Evolutionary conservation across 108 stramenopile species (phyloP).

Genomic region (Ochromonas danica): DNA sequence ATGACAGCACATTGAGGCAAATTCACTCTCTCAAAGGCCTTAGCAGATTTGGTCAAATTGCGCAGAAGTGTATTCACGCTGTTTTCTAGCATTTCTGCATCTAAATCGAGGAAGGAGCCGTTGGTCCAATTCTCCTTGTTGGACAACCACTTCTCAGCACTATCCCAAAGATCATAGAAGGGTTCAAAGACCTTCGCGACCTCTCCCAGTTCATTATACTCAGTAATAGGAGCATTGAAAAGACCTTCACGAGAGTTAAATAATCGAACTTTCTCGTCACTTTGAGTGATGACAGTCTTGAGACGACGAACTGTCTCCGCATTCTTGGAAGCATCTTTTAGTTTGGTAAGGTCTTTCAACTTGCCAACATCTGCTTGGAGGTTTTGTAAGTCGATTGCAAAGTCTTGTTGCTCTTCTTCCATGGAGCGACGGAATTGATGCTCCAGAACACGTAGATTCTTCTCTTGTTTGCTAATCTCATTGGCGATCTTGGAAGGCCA

Average conservation of each 20-base stretch:
- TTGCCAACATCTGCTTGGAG: conserved; percentile 18
- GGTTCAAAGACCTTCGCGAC: conserved; percentile 57
- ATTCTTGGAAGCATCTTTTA: conserved; percentile 24
- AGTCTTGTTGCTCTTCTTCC: conserved; percentile 41
- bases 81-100: conserved; percentile 57
- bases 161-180: conserved; percentile 55
- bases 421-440: conserved; percentile 29
- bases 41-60: conserved; percentile 48
- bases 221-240: conserved; percentile 37
- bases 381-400: neutral
- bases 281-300: conserved; percentile 37
- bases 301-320: conserved; percentile 39
- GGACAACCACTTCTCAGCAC: conserved; percentile 30
- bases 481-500: conserved; percentile 48
- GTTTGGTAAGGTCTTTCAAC: conserved; percentile 33
- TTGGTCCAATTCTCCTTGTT: conserved; percentile 47
- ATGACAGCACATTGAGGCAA: conserved; percentile 44
- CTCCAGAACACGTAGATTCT: conserved; percentile 27
- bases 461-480: conserved; percentile 36
- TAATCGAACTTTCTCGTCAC: conserved; percentile 43
- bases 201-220: conserved; percentile 46
- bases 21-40: conserved; percentile 51
- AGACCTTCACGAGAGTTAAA: conserved; percentile 52
- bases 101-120: conserved; percentile 50
- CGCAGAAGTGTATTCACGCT: conserved; percentile 43